Evolutionary conservation across 1,139 yeast genomes (phyloP).

Genomic region (Pichia sp.): DNA sequence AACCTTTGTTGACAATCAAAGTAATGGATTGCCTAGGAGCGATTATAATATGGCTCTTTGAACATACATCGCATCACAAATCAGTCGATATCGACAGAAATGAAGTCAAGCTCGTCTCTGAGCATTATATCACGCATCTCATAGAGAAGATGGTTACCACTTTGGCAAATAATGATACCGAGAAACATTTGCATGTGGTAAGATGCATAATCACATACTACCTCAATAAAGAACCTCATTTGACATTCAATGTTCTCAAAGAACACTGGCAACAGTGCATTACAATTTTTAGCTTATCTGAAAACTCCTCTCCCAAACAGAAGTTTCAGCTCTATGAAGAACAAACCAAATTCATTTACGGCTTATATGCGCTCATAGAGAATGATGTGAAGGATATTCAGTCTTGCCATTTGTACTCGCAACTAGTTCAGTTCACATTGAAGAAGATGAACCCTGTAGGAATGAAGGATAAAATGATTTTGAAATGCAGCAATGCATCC

Average conservation of each 20-base stretch:
- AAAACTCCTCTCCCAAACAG: background rate
- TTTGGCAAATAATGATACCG: background rate
- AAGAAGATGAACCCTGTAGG: background rate
- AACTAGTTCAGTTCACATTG: constrained; percentile 1
- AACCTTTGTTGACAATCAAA: constrained; percentile 3
- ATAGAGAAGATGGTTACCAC: background rate
- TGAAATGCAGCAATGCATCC: constrained; percentile 1
- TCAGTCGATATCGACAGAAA: constrained; percentile 1
- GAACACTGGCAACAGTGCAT: constrained; percentile 4
- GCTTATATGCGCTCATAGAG: constrained; percentile 3
- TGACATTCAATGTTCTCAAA: constrained; percentile 1
- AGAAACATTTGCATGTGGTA: background rate
- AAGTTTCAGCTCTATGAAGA: constrained; percentile 4
- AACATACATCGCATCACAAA: constrained; percentile 1
- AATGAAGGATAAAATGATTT: background rate
- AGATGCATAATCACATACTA: constrained; percentile 1
- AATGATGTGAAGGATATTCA: background rate
- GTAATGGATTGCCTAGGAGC: constrained; percentile 4
- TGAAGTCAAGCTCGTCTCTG: background rate
- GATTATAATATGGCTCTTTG: constrained; percentile 3
- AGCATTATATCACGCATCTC: background rate
- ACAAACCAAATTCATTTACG: constrained; percentile 1
- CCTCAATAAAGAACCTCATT: constrained; percentile 3
- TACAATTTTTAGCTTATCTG: background rate
- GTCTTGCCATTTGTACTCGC: background rate